Evolutionary conservation across 768 basidiomycete species (phyloP).

Genomic region (Punctularia strigosozonata): DNA sequence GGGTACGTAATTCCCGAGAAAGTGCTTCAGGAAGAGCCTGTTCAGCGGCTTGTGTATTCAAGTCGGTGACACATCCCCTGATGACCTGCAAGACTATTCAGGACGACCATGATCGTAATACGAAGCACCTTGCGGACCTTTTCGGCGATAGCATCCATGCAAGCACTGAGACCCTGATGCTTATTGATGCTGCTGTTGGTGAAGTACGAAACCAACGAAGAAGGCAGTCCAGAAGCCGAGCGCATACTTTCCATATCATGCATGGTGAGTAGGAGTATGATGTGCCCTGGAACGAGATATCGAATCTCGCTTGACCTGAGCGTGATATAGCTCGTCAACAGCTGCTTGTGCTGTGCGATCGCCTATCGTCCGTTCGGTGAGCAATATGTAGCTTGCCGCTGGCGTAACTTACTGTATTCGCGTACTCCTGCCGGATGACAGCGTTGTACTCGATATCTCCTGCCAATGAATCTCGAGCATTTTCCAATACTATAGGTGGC

Average conservation of each 20-base stretch:
- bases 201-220: constrained; percentile 80
- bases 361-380: constrained; percentile 32
- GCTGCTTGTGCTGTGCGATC: constrained; percentile 50
- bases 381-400: background rate
- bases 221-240: constrained; percentile 66
- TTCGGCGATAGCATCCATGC: constrained; percentile 81
- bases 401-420: constrained; percentile 42
- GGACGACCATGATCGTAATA: background rate
- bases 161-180: constrained; percentile 49
- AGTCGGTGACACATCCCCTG: constrained; percentile 54
- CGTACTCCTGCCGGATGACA: constrained; percentile 78
- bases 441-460: constrained; percentile 91
- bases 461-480: constrained; percentile 67
- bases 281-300: constrained; percentile 67
- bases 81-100: constrained; percentile 46
- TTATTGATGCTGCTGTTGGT: constrained; percentile 76
- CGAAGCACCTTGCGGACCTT: constrained; percentile 35
- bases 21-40: constrained; percentile 65
- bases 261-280: constrained; percentile 76
- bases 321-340: constrained; percentile 55
- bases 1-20: constrained; percentile 58
- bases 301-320: constrained; percentile 59
- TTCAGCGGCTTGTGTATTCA: constrained; percentile 64
- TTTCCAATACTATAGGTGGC: constrained; percentile 74
- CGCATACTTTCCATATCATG: constrained; percentile 86